Evolutionary conservation across 2,329 filamentous ascomycete species (phyloP), one percentile per base, ranked within the genome.

Genomic region (Dissoconium aciculare): DNA sequence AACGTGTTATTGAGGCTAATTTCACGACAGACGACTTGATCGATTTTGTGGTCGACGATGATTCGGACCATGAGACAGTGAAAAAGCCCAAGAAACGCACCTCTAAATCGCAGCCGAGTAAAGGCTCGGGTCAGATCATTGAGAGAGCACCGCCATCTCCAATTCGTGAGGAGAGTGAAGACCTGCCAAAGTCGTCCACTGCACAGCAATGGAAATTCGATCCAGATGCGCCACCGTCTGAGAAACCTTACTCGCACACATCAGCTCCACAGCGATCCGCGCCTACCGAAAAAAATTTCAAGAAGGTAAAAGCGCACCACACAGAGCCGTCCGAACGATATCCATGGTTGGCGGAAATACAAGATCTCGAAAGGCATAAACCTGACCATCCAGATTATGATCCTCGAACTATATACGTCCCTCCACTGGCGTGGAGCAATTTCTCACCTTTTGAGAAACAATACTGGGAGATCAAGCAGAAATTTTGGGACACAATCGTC

Each of bases 381-480:
- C 70, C 71, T 0, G 76, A 70, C 6, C 74, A 94, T 53, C 78
- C 85, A 0, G 87, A 98, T 34, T 93, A 87, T 46, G 85, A 98
- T 46, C 82, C 83, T 5, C 70, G 82, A 12, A 91, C 84, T 0
- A 68, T 98, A n/a, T 93, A 77, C 54, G 78, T 98, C 17, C 89
- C 89, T 1, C 79, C 82, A 0, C 51, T 64, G 17, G 82, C 83
- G 0, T 92, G 77, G 74, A 59, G 60, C 16, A 76, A 79, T 15
- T 94, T 98, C 52, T 91, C 85, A 0, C 71, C 87, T 0, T 98
- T 98, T 42, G 89, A 98, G 57, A 91, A 84, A 55, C 89, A 98
- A 52, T 98, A 98, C 54, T 98, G 89, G 89, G 83, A 92, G 49
- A 95, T 98, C 56, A 98, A 98, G 60, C 80, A 85, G 55, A 94